phyloP scores from a whole-genome alignment of 768 basidiomycete species.

The Amanita rimosa region DNA sequence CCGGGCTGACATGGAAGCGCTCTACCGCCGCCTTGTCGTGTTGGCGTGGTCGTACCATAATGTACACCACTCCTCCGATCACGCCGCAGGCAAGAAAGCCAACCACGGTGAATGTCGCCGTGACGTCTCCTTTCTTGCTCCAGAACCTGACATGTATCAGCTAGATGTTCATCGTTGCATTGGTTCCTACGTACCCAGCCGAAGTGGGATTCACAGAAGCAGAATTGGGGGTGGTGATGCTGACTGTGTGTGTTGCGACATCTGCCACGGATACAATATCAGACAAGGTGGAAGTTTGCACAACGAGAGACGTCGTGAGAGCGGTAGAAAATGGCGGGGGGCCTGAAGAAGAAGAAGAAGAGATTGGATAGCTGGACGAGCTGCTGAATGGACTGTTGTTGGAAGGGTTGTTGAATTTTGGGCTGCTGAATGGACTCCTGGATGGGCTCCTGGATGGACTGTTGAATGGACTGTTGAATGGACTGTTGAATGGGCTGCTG shows the following conservation, averaged over 20 bases:
- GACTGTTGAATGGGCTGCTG: too few relatives aligned
- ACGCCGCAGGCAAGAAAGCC: slow-evolving; percentile 17
- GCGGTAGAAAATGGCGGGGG: too few relatives aligned
- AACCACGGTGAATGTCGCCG: slow-evolving; percentile 22
- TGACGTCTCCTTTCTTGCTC: slow-evolving; percentile 25
- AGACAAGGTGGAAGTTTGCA: not conserved
- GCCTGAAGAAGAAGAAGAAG: too few relatives aligned
- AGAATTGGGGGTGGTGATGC: not conserved
- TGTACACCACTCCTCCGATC: slow-evolving; percentile 12
- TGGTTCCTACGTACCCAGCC: slow-evolving; percentile 9
- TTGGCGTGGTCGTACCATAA: slow-evolving; percentile 15
- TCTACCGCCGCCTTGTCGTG: slow-evolving; percentile 15
- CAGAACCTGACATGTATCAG: slow-evolving; percentile 19
- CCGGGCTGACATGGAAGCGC: slow-evolving; percentile 1
- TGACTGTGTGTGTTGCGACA: not conserved
- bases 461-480: not conserved
- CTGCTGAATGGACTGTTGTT: not conserved
- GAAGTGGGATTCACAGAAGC: slow-evolving; percentile 1
- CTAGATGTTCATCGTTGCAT: not conserved
- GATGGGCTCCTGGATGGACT: not conserved
- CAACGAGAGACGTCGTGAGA: not conserved
- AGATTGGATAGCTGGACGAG: not conserved
- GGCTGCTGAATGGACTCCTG: not conserved
- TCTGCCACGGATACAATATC: not conserved
- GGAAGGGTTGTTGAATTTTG: not conserved